Conservation (phyloP, 2,329 filamentous ascomycete species). For the Alternaria novae-zelandiae region DNA sequence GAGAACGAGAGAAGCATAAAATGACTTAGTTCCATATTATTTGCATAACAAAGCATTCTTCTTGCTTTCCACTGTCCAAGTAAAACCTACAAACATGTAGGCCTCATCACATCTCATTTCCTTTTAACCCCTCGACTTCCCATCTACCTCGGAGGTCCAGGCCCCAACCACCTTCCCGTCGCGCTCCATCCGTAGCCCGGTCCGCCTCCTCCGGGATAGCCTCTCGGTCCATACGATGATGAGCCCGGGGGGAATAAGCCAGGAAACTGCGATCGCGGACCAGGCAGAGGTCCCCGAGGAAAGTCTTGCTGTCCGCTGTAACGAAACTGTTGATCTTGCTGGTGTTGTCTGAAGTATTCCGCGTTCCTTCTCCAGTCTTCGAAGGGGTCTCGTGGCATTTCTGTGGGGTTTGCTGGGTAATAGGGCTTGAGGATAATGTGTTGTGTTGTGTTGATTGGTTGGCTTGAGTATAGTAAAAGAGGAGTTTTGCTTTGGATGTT, state of each 20-base stretch:
- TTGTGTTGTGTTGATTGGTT: neutral
- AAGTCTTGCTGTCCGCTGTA: neutral
- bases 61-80: neutral
- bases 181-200: neutral
- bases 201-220: neutral
- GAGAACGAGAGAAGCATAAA: neutral
- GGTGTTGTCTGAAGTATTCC: neutral
- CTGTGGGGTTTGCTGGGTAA: neutral
- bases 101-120: neutral
- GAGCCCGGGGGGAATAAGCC: neutral
- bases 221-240: neutral
- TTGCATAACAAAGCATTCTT: no score
- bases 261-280: neutral
- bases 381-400: neutral
- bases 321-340: neutral
- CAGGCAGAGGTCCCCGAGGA: neutral
- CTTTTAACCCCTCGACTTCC: neutral
- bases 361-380: neutral
- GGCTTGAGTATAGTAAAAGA: no score
- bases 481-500: neutral
- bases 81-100: neutral
- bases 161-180: neutral
- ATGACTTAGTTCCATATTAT: accelerated
- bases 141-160: neutral
- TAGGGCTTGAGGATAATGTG: neutral